Conservation (phyloP, 139 green algal genomes). For the Chlamydomonas sp. region DNA sequence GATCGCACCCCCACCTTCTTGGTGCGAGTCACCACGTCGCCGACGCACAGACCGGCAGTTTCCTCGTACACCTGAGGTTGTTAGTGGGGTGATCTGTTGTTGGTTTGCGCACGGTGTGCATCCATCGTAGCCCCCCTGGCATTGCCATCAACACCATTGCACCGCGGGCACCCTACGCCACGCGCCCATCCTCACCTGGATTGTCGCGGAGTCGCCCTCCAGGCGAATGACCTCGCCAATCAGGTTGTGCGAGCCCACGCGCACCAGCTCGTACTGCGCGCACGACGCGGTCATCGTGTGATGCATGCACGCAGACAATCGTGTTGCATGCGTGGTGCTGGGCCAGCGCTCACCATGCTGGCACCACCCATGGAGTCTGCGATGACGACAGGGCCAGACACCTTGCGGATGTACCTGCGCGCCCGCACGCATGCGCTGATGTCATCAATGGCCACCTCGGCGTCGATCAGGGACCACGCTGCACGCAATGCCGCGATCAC, state of each 20-base stretch:
- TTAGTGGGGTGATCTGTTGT: background rate
- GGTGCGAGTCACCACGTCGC: slow-evolving; percentile 79
- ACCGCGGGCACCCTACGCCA: background rate
- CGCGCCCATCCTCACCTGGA: no score
- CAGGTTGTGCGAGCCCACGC: slow-evolving; percentile 86
- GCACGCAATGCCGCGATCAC: no score
- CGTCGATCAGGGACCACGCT: no score
- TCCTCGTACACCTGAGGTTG: slow-evolving; percentile 95
- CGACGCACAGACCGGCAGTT: slow-evolving; percentile 91
- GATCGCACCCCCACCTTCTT: slow-evolving; percentile 86
- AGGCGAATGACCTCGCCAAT: slow-evolving; percentile 99
- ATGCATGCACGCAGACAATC: background rate
- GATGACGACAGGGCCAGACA: slow-evolving; percentile 94
- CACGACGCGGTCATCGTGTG: background rate
- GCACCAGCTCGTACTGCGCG: slow-evolving; percentile 91
- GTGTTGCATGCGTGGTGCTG: background rate
- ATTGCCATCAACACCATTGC: background rate
- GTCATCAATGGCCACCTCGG: no score
- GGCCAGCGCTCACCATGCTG: slow-evolving; percentile 1
- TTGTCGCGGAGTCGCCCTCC: slow-evolving; percentile 93
- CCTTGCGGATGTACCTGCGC: slow-evolving; percentile 76
- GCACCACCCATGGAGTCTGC: slow-evolving; percentile 82
- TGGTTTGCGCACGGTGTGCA: background rate
- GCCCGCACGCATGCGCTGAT: no score
- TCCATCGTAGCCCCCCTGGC: background rate